Base-by-base conservation (phyloP, 2,329 filamentous ascomycete genomes). In the Madurella fahalii region DNA sequence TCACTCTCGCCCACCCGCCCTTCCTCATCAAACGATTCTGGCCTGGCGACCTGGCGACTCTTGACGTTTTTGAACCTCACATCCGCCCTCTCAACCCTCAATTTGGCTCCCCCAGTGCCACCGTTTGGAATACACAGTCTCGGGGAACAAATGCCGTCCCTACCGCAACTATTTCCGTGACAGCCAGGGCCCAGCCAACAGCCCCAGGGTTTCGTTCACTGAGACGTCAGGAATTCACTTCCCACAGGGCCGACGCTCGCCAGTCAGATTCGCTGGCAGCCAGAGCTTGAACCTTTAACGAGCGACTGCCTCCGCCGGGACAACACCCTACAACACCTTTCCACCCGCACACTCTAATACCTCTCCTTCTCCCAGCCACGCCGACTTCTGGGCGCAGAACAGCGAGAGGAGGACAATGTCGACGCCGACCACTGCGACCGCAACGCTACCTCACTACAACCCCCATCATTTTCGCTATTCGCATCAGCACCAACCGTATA, bases 361-460 rank as follows among this genome's bases (percentile, higher is more conserved):
- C 18, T 16, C 3, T 20, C 18, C 9, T 13, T 47, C 47, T 53
- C 45, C 44, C 46, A 44, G 39, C 52, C 55, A 56, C 54, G 49
- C 52, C 47, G 50, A 41, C 52, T 50, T 52, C 54, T 39, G 50
- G 50, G 47, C 51, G 43, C 54, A 32, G 45, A 58, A 32, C 42
- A 47, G 47, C 49, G 40, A 58, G 40, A 54, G 49, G 50, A 54
- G 50, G 54, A 64, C 53, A 71, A 92, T 93, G 89, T 92, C 89
- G 78, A 91, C 88, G 64, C 88, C 89, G 63, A 90, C 87, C 59
- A 87, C 85, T 67, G 86, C 85, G 66, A 87, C 86, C 70, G 85
- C 85, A 67, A 87, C 85, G 63, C 78, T 89, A 68, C 84, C 85
- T 69, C 82, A 81, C 66, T 84, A 86, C 71, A 82, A 84, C 72